Base-by-base conservation (phyloP, 225 moss, liverwort and hornwort genomes). In the Polytrichum commune region DNA sequence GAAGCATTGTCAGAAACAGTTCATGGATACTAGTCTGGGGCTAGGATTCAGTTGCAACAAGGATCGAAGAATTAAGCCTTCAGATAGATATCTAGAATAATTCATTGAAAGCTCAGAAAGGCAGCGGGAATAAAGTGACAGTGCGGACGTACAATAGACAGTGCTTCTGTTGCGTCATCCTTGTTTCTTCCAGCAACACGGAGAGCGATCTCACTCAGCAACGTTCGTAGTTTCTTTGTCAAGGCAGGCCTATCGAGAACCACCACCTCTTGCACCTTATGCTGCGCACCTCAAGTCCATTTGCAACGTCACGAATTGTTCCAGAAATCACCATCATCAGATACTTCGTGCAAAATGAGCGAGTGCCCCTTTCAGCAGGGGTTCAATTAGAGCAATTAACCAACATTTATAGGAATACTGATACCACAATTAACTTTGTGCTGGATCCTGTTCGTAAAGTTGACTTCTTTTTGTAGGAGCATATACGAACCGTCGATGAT, bases 151-250 rank as follows among this genome's bases (percentile, higher is more conserved):
- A 91, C 91, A 76, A 84, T 69, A 46, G 79, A 77, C 62, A 93
- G 88, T 67, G 88, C 88, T 83, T 90, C 89, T 53, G 85, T 90
- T 29, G 87, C 86, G 68, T 96, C 91, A 68, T 85, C 87, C 74
- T 87, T 93, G 63, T 83, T 89, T 73, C 91, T 91, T 55, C 91
- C 96, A 61, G 88, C 84, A 69, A 96, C 85, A 62, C 96, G 96
- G 30, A 76, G 80, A 67, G 80, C 78, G 69, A 93, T 69, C 68
- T 93, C 93, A 62, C 62, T 77, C 24, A 96, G 81, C 58, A 92
- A 55, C 33, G 83, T 69, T 76, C 78, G 85, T 29, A 96, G 73
- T 79, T 93, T 93, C 65, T 88, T 87, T 71, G 87, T 85, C 23
- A 88, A 79, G 28, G 87, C 85, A 24, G 90, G 83, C 62, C 83